Percentiles rank a stretch among this genome's conserved stretches.
Conservation (phyloP, 148 eudicot genomes). For the Amaranthus hypochondriacus region DNA sequence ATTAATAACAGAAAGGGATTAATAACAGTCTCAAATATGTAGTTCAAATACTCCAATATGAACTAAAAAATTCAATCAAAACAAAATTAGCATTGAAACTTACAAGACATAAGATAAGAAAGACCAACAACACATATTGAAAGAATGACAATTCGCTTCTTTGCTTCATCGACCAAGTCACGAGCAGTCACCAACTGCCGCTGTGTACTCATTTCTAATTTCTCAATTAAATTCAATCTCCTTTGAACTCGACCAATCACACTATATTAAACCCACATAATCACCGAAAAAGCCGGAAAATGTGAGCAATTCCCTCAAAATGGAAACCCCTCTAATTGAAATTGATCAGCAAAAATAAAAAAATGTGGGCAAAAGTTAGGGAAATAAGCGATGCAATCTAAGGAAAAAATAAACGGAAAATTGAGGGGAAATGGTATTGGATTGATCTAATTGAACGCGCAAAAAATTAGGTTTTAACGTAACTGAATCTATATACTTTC, state of each 20-base stretch:
- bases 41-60: background rate
- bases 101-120: conserved; percentile 88
- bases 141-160: conserved; percentile 71
- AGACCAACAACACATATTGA: conserved; percentile 63
- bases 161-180: conserved; percentile 79
- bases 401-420: background rate
- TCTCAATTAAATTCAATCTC: background rate
- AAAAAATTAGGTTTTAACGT: conserved; percentile 26
- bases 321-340: conserved; percentile 8
- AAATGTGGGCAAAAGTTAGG: conserved; percentile 3
- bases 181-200: conserved; percentile 47
- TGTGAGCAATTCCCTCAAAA: background rate
- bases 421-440: background rate
- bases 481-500: background rate
- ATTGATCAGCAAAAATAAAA: background rate
- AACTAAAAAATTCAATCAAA: conserved; percentile 7
- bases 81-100: conserved; percentile 25
- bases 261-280: background rate
- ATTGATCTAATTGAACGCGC: conserved; percentile 23
- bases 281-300: background rate
- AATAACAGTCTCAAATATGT: background rate
- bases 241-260: conserved; percentile 2
- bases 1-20: background rate
- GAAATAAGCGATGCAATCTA: background rate
- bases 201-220: conserved; percentile 42